Evolutionary conservation across 805 yeast species (phyloP), one percentile per base, ranked within the genome.

Genomic region (Ogataea pignaliae): DNA sequence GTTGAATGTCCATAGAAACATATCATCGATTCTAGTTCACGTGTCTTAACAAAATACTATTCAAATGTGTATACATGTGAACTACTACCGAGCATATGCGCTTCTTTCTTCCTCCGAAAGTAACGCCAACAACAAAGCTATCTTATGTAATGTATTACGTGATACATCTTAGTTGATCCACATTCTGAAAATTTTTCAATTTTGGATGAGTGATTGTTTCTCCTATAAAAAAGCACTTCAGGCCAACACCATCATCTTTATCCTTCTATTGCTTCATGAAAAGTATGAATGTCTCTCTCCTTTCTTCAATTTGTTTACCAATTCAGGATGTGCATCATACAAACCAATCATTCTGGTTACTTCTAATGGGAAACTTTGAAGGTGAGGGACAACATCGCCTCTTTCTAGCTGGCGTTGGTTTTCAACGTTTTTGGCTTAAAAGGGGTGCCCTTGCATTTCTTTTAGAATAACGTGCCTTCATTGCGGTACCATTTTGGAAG

Each of bases 271-370:
- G 29, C 16, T 28, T 21, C 5, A 12, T 34, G 14, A 13, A 36
- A 41, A 3, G 14, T 36, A 29, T 16, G 3, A 30, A 16, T 29
- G 4, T 29, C 15, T 34, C 18, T 40, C 36, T 39, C 17, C 30
- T 35, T 34, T 36, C 36, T 31, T 10, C 37, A 42, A 42, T 42
- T 42, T 42, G 48, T 33, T 45, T 43, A 43, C 46, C 43, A 39
- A 34, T 31, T 30, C 42, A 40, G 46, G 46, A 43, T 34, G 16
- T 30, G 30, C 42, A 40, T 40, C 42, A 40, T 35, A 34, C 38
- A 40, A 40, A 40, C 34, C 38, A n/a, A 33, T 39, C 26, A 21
- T 5, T 21, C 26, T 21, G 35, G 42, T 34, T 36, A 33, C 36
- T n/a, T 21, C 26, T 10, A 14, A 12, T 30, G 29, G 44, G 40